Percentiles rank a stretch among this genome's conserved stretches.
phyloP scores from a whole-genome alignment of 2,329 filamentous ascomycete genomes.

The Fusarium nodosum region DNA sequence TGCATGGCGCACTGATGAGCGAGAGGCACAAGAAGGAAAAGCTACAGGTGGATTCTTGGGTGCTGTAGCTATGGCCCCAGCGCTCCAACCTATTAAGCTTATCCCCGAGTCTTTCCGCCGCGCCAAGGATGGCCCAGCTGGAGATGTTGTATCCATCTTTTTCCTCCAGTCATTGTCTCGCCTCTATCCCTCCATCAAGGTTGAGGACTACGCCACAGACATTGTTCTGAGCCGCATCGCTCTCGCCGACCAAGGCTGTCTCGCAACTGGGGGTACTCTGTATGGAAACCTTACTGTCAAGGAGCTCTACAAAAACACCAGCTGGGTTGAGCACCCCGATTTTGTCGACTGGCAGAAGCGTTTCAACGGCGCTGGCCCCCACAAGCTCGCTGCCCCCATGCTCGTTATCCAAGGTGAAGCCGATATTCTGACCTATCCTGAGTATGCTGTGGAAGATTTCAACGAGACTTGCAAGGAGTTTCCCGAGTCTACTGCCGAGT shows the following conservation, averaged over 20 bases:
- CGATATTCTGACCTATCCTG: conserved; percentile 19
- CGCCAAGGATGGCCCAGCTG: conserved; percentile 15
- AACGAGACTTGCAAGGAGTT: conserved; percentile 16
- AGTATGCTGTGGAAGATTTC: conserved; percentile 14
- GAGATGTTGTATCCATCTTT: conserved; percentile 27
- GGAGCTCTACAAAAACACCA: conserved; percentile 26
- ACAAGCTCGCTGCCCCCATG: conserved; percentile 26
- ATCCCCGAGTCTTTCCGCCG: conserved; percentile 27
- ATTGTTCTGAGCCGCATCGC: conserved; percentile 7
- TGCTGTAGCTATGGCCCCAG: conserved; percentile 11
- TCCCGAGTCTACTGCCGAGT: conserved; percentile 8
- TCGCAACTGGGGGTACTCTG: background rate
- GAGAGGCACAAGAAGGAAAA: conserved; percentile 9
- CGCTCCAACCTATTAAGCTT: conserved; percentile 23
- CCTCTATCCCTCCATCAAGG: conserved; percentile 1
- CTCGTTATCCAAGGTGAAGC: conserved; percentile 19
- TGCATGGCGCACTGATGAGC: conserved; percentile 21
- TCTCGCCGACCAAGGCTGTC: conserved; percentile 21
- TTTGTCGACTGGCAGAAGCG: conserved; percentile 30
- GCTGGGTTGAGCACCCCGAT: conserved; percentile 16
- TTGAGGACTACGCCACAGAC: conserved; percentile 20
- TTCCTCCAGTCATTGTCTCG: conserved; percentile 13
- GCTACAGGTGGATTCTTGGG: conserved; percentile 23
- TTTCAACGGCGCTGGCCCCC: conserved; percentile 17
- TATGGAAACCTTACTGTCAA: background rate